Evolutionary conservation across 2,329 filamentous ascomycete species (phyloP), one percentile per base, ranked within the genome.

Genomic region (Seiridium unicorne): DNA sequence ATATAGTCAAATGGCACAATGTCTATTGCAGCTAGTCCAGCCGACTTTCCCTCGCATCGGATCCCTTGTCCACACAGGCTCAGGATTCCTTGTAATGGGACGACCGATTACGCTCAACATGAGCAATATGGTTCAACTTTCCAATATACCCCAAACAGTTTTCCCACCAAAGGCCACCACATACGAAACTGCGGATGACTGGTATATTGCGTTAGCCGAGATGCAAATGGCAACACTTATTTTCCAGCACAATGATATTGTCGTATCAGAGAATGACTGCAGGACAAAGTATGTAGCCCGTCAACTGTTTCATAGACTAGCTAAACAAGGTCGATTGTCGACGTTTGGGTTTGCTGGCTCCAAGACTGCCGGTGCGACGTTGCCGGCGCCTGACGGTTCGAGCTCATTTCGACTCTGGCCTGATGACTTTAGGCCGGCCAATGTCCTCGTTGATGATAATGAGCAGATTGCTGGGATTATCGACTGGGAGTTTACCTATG

Each of bases 61-160:
- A 6, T 74, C 71, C 18, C 65, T 81, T 0, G 55, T 63, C 38
- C 63, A 76, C 55, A 47, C 62, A 0, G 60, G 65, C 3, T 58
- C 68, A 26, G 65, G 67, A 6, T 63, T 70, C 65, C 65, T 63
- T 48, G 70, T 76, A 3, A 62, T 49, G 6, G 63, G 66, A 34
- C 67, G 75, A n/a, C 77, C 77, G 2, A 59, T 81, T 3, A 76
- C 74, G 2, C 68, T 72, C 1, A 77, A 77, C 58, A 79, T 81
- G 75, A 79, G 72, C 57, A 71, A 77, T 18, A 68, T 77, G 60
- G 46, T 74, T 42, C 64, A 59, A 34, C 59, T 61, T 32, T 64
- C 66, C 26, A 63, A 62, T 40, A 62, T 65, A 38, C 63, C 64
- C 35, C 59, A 61, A 51, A 54, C 49, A n/a, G 40, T 63, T 36